Percentiles rank a stretch among this genome's conserved stretches.
phyloP scores from a whole-genome alignment of 2,329 filamentous ascomycete genomes.

The Xylariaceae sp. region DNA sequence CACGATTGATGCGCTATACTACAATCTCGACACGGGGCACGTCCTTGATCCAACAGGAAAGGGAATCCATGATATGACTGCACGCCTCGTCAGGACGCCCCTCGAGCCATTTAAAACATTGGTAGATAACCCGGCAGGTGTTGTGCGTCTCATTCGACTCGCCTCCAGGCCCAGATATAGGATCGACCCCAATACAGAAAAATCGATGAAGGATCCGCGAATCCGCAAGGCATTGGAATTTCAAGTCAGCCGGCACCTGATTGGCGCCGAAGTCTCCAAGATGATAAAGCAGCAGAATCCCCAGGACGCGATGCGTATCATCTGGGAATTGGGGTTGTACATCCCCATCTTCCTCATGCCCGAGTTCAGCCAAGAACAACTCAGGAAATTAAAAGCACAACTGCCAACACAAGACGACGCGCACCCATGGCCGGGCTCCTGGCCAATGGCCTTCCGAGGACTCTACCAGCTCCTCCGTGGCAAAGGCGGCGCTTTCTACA shows the following conservation, averaged over 20 bases:
- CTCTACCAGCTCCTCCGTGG: too few species aligned
- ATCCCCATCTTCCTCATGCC: conserved; percentile 2
- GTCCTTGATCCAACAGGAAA: conserved; percentile 8
- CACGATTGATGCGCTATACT: conserved; percentile 9
- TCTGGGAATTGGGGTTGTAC: conserved; percentile 7
- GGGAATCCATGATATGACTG: conserved; percentile 8
- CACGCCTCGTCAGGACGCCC: conserved; percentile 10
- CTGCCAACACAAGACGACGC: neutral
- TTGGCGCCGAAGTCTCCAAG: conserved; percentile 10
- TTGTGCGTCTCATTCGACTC: conserved; percentile 10
- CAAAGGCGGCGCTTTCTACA: too few species aligned
- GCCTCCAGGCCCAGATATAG: neutral
- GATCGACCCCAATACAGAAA: neutral
- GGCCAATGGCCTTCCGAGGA: conserved; percentile 6
- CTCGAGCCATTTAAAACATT: conserved; percentile 9
- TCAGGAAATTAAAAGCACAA: neutral
- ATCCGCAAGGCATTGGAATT: conserved; percentile 5
- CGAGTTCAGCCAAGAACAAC: conserved; percentile 1
- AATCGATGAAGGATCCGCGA: conserved; percentile 1
- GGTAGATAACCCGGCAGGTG: conserved; percentile 10
- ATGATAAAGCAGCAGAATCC: conserved; percentile 12
- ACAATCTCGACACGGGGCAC: conserved; percentile 5
- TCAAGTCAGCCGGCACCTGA: conserved; percentile 9
- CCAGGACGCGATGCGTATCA: conserved; percentile 6
- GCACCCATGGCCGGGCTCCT: conserved; percentile 8